Percentiles rank a stretch among this genome's conserved stretches.
phyloP scores from a whole-genome alignment of 129 eudicot genomes.

The Lonicera japonica region DNA sequence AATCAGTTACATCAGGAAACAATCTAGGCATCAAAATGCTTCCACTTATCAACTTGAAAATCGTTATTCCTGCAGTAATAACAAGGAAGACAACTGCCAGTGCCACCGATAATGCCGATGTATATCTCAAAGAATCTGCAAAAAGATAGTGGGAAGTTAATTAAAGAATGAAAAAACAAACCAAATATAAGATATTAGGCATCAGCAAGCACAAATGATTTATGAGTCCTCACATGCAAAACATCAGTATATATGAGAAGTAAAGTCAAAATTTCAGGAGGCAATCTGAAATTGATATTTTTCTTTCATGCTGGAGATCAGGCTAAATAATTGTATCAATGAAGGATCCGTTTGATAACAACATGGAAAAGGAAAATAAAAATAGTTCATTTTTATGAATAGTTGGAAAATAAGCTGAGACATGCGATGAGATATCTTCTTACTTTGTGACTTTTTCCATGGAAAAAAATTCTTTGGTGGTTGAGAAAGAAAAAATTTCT shows the following conservation, averaged over 20 bases:
- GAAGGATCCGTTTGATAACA: no score
- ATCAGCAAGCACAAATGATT: not conserved
- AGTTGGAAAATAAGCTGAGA: no score
- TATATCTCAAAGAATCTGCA: constrained; percentile 89
- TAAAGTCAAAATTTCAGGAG: not conserved
- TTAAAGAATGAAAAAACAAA: not conserved
- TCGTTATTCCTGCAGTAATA: constrained; percentile 73
- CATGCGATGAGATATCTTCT: no score
- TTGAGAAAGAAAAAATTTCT: no score
- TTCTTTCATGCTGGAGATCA: not conserved
- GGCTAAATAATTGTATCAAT: not conserved
- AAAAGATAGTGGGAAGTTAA: not conserved
- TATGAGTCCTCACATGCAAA: not conserved
- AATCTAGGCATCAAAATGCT: constrained; percentile 62
- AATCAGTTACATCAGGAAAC: constrained; percentile 50
- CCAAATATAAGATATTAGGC: not conserved
- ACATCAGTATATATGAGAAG: not conserved
- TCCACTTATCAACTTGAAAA: constrained; percentile 58
- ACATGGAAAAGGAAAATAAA: no score
- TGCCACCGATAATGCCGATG: constrained; percentile 91
- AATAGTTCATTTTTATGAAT: no score
- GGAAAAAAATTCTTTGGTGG: no score
- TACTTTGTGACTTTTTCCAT: no score
- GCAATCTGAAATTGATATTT: no score
- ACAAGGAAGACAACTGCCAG: constrained; percentile 85